These are phyloP conservation scores for Arctostaphylos glauca DNA, from an alignment of 148 eudicot species.

Conservation along the genomic window DNA sequence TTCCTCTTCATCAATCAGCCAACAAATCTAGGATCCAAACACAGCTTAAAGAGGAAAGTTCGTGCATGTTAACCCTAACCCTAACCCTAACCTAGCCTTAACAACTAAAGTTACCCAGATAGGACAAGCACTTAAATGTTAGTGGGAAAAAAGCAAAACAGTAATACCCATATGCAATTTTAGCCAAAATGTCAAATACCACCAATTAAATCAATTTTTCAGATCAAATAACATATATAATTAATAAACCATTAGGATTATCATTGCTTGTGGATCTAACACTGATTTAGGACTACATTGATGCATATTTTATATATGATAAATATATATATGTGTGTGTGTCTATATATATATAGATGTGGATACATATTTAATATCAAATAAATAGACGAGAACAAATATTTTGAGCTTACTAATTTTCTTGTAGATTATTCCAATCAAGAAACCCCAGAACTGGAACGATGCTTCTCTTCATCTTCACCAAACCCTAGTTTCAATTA, in stretches of 20 bases:
- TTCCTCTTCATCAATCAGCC: not conserved
- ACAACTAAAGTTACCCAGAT: not conserved
- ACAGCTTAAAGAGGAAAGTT: not conserved
- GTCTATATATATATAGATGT: too few relatives aligned
- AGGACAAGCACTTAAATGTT: not conserved
- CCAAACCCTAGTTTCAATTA: constrained; percentile 10
- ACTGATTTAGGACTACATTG: too few relatives aligned
- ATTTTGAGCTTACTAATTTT: not conserved
- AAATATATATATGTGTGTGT: too few relatives aligned
- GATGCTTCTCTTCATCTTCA: not conserved
- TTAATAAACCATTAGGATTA: too few relatives aligned
- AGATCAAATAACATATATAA: too few relatives aligned
- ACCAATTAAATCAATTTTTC: not conserved
- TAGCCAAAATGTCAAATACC: not conserved
- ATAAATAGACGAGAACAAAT: too few relatives aligned
- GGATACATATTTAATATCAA: too few relatives aligned
- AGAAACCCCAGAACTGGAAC: too few relatives aligned
- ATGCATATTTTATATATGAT: too few relatives aligned
- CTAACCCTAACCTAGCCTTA: not conserved
- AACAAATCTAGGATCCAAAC: not conserved
- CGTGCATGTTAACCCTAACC: constrained; percentile 15
- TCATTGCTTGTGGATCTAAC: too few relatives aligned
- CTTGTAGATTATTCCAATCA: not conserved
- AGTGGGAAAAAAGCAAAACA: not conserved
- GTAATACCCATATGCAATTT: not conserved